Evolutionary conservation across 164 flowering plant species (phyloP), one percentile per base, ranked within the genome.

Genomic region (Piper betle): DNA sequence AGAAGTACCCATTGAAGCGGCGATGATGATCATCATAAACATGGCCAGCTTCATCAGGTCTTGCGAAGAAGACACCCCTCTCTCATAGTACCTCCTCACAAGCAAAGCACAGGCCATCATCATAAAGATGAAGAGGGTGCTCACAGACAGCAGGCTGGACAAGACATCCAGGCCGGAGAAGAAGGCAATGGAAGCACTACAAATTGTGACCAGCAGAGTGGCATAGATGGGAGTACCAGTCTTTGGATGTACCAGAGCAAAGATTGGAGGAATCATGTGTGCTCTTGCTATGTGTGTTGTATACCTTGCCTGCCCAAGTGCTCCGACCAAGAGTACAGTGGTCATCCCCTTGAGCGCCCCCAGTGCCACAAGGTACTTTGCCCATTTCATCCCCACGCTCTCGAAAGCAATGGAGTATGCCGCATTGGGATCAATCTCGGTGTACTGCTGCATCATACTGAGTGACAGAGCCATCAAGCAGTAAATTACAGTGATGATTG

Each of bases 241-340:
- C 33, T 25, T 25, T 25, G 33, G 33, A 25, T 25, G n/a, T n/a
- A n/a, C n/a, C n/a, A n/a, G n/a, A n/a, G n/a, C n/a, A 25, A 25
- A 25, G 65, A 72, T 84, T 0, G 96, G 96, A 55, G 84, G n/a
- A 93, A 41, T 86, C 81, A 11, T 72, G 71, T n/a, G n/a, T n/a
- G n/a, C n/a, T n/a, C n/a, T n/a, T n/a, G n/a, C n/a, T n/a, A n/a
- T 19, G 91, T 88, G 96, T 58, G 96, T 86, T 4, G 81, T 80
- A 70, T 88, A 88, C 2, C 93, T 77, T 19, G 85, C 87, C 73
- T 88, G 96, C 53, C 91, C 93, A 2, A 88, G 74, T 0, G 91
- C 72, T 1, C 89, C 86, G n/a, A 86, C 86, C 53, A 88, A 64
- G 72, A 88, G 62, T 37, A 90, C 86, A 0, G 89, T 81, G 13